A percentile compares a stretch with the other conserved stretches of the same genome.
These are phyloP conservation scores for Calycina marina DNA, from an alignment of 2,329 filamentous ascomycete species.

Conservation along the genomic window DNA sequence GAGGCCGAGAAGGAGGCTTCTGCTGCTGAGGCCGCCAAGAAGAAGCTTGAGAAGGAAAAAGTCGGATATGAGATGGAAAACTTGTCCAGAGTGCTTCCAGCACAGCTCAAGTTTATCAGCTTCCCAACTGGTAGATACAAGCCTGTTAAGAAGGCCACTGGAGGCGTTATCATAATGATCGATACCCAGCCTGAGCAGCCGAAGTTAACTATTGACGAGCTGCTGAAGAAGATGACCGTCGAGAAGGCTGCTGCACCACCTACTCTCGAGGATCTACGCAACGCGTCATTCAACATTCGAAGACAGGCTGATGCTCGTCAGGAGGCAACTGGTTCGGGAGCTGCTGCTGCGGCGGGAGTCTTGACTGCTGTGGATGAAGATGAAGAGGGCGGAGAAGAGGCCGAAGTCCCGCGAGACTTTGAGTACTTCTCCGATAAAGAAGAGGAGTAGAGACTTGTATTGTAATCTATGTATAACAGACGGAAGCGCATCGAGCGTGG, in stretches of 20 bases:
- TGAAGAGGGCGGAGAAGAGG: conserved; percentile 58
- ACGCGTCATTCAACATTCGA: conserved; percentile 25
- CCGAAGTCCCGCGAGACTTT: conserved; percentile 54
- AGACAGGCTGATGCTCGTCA: conserved; percentile 24
- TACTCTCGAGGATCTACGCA: conserved; percentile 17
- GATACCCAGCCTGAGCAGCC: conserved; percentile 68
- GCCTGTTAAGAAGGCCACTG: conserved; percentile 88
- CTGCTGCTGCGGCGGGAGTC: conserved; percentile 63
- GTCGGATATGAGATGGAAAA: conserved; percentile 92
- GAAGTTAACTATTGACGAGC: conserved; percentile 77
- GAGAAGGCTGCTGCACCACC: conserved; percentile 39
- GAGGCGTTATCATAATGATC: conserved; percentile 80
- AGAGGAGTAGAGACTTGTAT: too few relatives aligned
- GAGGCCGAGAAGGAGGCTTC: conserved; percentile 42
- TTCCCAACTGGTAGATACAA: conserved; percentile 84
- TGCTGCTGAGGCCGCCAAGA: conserved; percentile 50
- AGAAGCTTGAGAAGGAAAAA: conserved; percentile 92
- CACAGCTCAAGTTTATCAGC: conserved; percentile 89
- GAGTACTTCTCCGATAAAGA: conserved; percentile 50
- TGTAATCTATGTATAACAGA: too few relatives aligned
- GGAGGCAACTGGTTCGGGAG: conserved; percentile 28
- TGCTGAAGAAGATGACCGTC: conserved; percentile 65
- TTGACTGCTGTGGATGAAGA: conserved; percentile 83
- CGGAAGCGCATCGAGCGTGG: too few relatives aligned
- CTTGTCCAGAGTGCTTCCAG: conserved; percentile 86